Percentiles rank a stretch among this genome's conserved stretches.
Conservation (phyloP, 495 filamentous ascomycete species). For the Aspergillus hancockii region DNA sequence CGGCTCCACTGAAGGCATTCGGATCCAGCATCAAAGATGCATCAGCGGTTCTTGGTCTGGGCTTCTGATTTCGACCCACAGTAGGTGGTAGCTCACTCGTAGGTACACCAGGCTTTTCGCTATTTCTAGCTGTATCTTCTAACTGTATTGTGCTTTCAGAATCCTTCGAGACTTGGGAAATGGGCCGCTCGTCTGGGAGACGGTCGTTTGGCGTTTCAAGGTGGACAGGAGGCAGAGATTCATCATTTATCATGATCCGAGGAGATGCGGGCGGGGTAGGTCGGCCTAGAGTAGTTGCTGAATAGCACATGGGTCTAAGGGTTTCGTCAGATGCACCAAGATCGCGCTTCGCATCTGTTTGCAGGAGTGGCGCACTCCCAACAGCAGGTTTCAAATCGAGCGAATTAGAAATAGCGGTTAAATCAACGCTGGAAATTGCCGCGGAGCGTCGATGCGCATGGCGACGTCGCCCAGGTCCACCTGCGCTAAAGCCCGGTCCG, state of each 20-base stretch:
- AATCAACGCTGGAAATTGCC: conserved; percentile 82
- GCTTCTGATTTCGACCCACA: conserved; percentile 42
- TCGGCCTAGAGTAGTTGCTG: conserved; percentile 33
- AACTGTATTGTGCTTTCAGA: conserved; percentile 61
- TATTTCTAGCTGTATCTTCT: conserved; percentile 27
- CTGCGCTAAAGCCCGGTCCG: conserved; percentile 40
- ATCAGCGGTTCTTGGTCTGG: conserved; percentile 55
- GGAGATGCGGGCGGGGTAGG: conserved; percentile 40
- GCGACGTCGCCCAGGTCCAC: conserved; percentile 58
- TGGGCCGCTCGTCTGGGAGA: conserved; percentile 66
- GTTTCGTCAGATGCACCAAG: conserved; percentile 30
- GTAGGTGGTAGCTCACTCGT: conserved; percentile 65
- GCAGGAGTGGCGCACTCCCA: conserved; percentile 69
- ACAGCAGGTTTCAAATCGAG: conserved; percentile 47
- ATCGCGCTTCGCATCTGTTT: conserved; percentile 48
- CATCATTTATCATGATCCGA: conserved; percentile 31
- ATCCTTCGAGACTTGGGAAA: conserved; percentile 74
- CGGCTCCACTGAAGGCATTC: conserved; percentile 14
- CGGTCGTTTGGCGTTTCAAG: conserved; percentile 58
- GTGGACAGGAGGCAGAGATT: conserved; percentile 35
- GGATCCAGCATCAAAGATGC: conserved; percentile 45
- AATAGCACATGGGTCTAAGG: conserved; percentile 38
- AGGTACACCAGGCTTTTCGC: conserved; percentile 55
- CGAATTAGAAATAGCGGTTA: conserved; percentile 68
- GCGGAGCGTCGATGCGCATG: conserved; percentile 86